These are phyloP conservation scores for Akanthomyces uredinophilus DNA, from an alignment of 2,329 filamentous ascomycete genomes.

Conservation along the genomic window DNA sequence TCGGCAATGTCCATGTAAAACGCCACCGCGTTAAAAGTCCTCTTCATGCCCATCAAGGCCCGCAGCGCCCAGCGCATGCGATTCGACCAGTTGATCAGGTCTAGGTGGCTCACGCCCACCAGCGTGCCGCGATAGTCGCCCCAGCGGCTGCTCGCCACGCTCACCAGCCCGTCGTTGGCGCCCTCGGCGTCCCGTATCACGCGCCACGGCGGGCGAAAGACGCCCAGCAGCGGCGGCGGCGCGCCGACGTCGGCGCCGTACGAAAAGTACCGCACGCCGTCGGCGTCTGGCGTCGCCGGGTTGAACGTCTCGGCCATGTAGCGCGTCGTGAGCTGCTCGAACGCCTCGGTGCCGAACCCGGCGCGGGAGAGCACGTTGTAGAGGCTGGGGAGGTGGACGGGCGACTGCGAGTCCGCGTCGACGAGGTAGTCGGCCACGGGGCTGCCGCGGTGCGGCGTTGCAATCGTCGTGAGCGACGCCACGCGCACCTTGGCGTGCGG, in stretches of 20 bases:
- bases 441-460: constrained; percentile 51
- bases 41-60: constrained; percentile 46
- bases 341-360: constrained; percentile 55
- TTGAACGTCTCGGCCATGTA: constrained; percentile 60
- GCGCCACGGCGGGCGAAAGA: constrained; percentile 49
- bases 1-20: constrained; percentile 63
- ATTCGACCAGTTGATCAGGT: constrained; percentile 66
- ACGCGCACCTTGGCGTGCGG: constrained; percentile 40
- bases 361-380: constrained; percentile 46
- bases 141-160: constrained; percentile 57
- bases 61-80: constrained; percentile 51
- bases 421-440: constrained; percentile 52
- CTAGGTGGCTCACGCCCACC: constrained; percentile 56
- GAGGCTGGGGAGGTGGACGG: constrained; percentile 46
- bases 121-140: constrained; percentile 60
- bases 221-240: constrained; percentile 57
- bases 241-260: constrained; percentile 49
- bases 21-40: constrained; percentile 61
- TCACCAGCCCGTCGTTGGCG: constrained; percentile 63
- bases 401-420: constrained; percentile 36
- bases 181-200: constrained; percentile 50
- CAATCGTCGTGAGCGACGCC: constrained; percentile 49
- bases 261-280: constrained; percentile 54
- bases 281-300: constrained; percentile 47
- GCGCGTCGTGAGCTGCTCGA: constrained; percentile 52